Evolutionary conservation across 2,329 filamentous ascomycete species (phyloP), one percentile per base, ranked within the genome.

Genomic region (Penicillium sp.): DNA sequence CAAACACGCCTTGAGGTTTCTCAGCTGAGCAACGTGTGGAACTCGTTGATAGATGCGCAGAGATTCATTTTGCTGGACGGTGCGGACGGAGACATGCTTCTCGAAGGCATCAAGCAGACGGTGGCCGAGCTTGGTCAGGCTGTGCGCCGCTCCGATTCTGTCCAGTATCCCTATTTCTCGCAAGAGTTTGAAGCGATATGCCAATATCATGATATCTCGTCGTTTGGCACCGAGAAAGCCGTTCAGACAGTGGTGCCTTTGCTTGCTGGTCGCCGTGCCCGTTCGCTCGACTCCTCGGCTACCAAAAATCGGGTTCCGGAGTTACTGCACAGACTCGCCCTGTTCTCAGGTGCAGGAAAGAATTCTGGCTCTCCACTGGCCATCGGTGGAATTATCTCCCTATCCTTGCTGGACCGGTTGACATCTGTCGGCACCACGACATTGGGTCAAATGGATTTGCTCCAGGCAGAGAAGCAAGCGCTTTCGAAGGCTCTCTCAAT

Each of bases 401-500:
- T 80, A 25, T 82, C 82, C 0, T 70, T 91, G 3, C 78, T 91
- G 66, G 77, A 79, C 14, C 87, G 83, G 65, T 75, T 89, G 51
- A 78, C 83, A 54, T 76, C 74, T 1, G 73, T 87, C 19, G 76
- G 78, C 13, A 78, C 82, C 26, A 85, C 88, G 0, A 84, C 79
- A 49, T 77, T 92, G 42, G 82, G 82, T 49, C 85, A 87, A 45
- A 77, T 92, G 52, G 81, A 84, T 48, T 80, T 89, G 19, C 79
- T 92, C 0, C 87, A 90, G 73, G 79, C 81, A 1, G 89, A 92
- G 70, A 76, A 91, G 53, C 86, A 87, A 8, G 78, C 84, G 3
- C 78, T 91, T 61, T 85, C 85, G 10, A 80, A 81, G 48, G 82
- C 86, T 58, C 68, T 90, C 28, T 76, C 83, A 52, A 71, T 76